Conservation (phyloP, 192 early-diverging fungal species). For the Podila verticillata region DNA sequence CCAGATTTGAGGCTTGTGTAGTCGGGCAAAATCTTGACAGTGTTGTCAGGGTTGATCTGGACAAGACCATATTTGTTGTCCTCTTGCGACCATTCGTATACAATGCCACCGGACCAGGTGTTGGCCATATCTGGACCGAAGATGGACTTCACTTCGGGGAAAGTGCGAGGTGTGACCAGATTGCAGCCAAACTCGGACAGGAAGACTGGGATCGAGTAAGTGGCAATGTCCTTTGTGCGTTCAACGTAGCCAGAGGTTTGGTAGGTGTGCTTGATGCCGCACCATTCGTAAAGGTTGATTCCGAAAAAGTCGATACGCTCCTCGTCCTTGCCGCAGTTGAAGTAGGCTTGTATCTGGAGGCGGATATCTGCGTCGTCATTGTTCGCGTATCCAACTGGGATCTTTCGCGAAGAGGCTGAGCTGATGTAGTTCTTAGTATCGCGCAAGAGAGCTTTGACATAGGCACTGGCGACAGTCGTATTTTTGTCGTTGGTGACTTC, state of each 20-base stretch:
- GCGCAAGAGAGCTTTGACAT: conserved; percentile 74
- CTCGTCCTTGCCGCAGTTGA: conserved; percentile 70
- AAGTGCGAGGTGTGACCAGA: conserved; percentile 67
- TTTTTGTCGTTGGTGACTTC: conserved; percentile 74
- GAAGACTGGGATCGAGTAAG: conserved; percentile 72
- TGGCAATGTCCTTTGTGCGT: conserved; percentile 67
- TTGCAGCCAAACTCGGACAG: conserved; percentile 87
- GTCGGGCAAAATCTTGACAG: conserved; percentile 57
- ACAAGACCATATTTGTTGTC: conserved; percentile 80
- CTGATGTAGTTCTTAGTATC: conserved; percentile 73
- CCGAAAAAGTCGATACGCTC: conserved; percentile 79
- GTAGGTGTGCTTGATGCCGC: conserved; percentile 67
- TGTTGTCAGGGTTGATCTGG: conserved; percentile 56
- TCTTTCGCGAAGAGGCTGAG: conserved; percentile 54
- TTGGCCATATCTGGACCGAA: conserved; percentile 75
- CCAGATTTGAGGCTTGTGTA: conserved; percentile 70
- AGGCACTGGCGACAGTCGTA: conserved; percentile 69
- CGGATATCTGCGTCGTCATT: conserved; percentile 80
- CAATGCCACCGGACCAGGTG: conserved; percentile 75
- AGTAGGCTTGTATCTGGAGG: conserved; percentile 71
- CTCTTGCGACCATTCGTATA: conserved; percentile 83
- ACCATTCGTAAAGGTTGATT: conserved; percentile 84
- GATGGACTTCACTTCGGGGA: conserved; percentile 73
- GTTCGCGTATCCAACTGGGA: conserved; percentile 81
- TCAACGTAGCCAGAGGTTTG: conserved; percentile 73